Evolutionary conservation across 2,329 filamentous ascomycete genomes (phyloP), one percentile per base, ranked within the genome.

Genomic region (Paracoccidioides brasiliensis): DNA sequence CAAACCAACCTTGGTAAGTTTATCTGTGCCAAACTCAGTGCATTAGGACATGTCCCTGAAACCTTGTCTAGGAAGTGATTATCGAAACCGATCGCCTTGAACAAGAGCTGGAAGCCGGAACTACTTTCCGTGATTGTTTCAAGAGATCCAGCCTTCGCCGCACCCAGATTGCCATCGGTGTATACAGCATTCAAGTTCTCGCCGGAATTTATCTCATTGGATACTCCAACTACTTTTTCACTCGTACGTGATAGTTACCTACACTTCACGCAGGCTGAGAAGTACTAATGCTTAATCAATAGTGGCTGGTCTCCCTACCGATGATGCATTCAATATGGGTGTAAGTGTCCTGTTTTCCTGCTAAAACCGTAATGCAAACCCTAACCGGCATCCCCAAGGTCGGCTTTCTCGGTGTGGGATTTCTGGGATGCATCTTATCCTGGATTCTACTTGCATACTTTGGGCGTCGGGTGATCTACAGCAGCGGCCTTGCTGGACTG

Each of bases 171-270:
- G 71, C 72, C 0, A 62, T 72, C 41, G 69, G 70, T 6, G 73
- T 73, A 15, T 76, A 73, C 58, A 64, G 67, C 33, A 72, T 71
- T 51, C 72, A 76, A 56, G 69, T 73, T 54, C 59, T 74, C 4
- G 70, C 68, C n/a, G 73, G 72, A 1, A 69, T 72, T 45, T 70
- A 76, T 53, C 70, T 74, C 5, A 60, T 69, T 33, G 72, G 71
- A 35, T 75, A 73, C 60, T 56, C 57, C 4, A 61, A 56, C 42
- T 61, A 61, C 35, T 61, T 61, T 59, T 72, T 44, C 60, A 64
- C 5, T 9, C n/a, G 49, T 56, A 46, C 53, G 46, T 7, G 15
- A 48, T 37, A n/a, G n/a, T n/a, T n/a, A 30, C 41, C n/a, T 42
- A 2, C 15, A 42, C 14, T 15, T 8, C 33, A 28, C 10, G 32